Evolutionary conservation across 2,329 filamentous ascomycete species (phyloP), one percentile per base, ranked within the genome.

Genomic region (Aspergillus amoenus): DNA sequence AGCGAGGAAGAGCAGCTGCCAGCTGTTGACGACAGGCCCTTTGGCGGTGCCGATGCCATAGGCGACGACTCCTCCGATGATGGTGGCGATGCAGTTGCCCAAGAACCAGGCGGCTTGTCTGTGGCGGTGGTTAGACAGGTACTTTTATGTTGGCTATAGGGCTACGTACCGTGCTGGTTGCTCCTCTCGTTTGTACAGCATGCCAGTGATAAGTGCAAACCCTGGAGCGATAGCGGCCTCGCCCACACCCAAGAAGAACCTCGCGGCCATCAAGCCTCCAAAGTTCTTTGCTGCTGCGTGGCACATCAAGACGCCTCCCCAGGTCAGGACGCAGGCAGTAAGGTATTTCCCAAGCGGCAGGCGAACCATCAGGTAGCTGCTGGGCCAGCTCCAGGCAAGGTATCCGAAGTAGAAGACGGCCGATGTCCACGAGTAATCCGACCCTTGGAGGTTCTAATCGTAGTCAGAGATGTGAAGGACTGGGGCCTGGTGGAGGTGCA

Each of bases 381-480:
- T 75, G 0, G 74, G 73, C 64, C 74, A 76, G 48, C 75, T 74
- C 61, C 76, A 74, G 1, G 68, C 65, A 13, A 72, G 64, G 30
- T 73, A 73, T 39, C 71, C 71, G 52, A 73, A 72, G 43, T 73
- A 73, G 55, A 73, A 73, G 22, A 72, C 53, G 3, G 68, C 69
- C 9, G 67, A 68, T 3, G 65, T 54, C 71, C 70, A 73, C 8
- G 67, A 65, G 39, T 72, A 73, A 52, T 73, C 49, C n/a, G 18
- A 12, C 5, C 42, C 42, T 3, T 22, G 18, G 11, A 44, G 42
- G 18, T 27, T 24, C 41, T 43, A 5, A 12, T 43, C 1, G 27
- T 1, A 11, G 27, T 30, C 27, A 30, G 27, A 30, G 27, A 3
- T 11, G 27, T 11, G 9, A 9, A 30, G 27, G 1, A 24, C 22